Evolutionary conservation across 371 early-diverging fungal species (phyloP).

Genomic region (Rhizomucor miehei): DNA sequence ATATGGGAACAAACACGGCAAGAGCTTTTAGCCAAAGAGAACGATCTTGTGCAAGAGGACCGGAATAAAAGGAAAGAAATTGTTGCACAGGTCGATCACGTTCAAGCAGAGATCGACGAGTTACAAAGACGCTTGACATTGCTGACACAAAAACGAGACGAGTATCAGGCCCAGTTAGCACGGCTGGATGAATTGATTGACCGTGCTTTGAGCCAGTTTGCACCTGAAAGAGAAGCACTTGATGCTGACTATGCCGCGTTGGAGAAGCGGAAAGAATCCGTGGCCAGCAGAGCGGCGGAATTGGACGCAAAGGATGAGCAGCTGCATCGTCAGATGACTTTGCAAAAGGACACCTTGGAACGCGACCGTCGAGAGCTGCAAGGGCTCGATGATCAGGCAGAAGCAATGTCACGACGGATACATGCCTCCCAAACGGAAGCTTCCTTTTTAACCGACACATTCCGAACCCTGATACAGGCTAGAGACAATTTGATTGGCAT

Average conservation of each 20-base stretch:
- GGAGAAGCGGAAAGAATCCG: not conserved
- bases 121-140: slow-evolving; percentile 8
- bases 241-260: not conserved
- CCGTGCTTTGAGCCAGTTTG: slow-evolving; percentile 2
- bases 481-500: not conserved
- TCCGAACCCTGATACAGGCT: too few relatives aligned
- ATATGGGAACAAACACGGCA: slow-evolving; percentile 25
- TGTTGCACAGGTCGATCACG: slow-evolving; percentile 3
- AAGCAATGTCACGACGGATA: too few relatives aligned
- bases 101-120: slow-evolving; percentile 17
- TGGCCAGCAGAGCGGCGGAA: too few relatives aligned
- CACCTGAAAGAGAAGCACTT: slow-evolving; percentile 1
- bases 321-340: too few relatives aligned
- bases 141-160: slow-evolving; percentile 10
- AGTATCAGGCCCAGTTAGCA: slow-evolving; percentile 5
- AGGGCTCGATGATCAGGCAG: too few relatives aligned
- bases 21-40: slow-evolving; percentile 14
- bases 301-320: too few relatives aligned
- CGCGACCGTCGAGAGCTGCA: too few relatives aligned
- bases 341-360: too few relatives aligned
- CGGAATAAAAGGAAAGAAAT: slow-evolving; percentile 9
- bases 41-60: slow-evolving; percentile 19
- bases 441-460: too few relatives aligned
- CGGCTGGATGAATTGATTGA: slow-evolving; percentile 5
- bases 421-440: too few relatives aligned